Conservation (phyloP, 2,329 filamentous ascomycete genomes). For the Xylariaceae sp. region DNA sequence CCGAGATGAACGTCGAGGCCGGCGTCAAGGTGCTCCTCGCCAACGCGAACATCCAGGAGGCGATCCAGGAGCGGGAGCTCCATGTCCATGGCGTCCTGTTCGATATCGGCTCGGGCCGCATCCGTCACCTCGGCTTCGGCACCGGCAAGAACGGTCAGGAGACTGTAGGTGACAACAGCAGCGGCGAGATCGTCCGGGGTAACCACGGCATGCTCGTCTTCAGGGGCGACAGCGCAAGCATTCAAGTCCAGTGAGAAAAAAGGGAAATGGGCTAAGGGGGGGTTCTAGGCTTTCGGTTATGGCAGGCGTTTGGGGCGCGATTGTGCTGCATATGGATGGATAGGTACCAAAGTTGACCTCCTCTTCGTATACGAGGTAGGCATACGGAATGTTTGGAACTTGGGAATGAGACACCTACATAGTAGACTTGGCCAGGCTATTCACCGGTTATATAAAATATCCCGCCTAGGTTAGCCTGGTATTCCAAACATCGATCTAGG, state of each 20-base stretch:
- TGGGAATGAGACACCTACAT: conserved; percentile 1
- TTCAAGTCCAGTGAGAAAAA: conserved; percentile 21
- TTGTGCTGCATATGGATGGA: neutral
- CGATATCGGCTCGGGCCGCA: conserved; percentile 49
- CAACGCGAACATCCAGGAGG: conserved; percentile 65
- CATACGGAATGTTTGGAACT: conserved; percentile 4
- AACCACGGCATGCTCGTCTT: conserved; percentile 49
- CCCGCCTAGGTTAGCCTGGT: too few relatives aligned
- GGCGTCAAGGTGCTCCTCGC: conserved; percentile 63
- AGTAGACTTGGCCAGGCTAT: neutral
- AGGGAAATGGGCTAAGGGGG: neutral
- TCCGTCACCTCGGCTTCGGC: conserved; percentile 45
- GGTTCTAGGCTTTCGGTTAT: neutral
- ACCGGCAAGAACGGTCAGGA: conserved; percentile 23
- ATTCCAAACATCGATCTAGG: too few relatives aligned
- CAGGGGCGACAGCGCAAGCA: conserved; percentile 30
- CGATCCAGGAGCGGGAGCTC: conserved; percentile 63
- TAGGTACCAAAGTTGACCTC: neutral
- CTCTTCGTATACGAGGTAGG: neutral
- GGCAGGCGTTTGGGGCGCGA: neutral
- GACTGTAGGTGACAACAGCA: conserved; percentile 9
- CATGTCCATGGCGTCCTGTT: conserved; percentile 75
- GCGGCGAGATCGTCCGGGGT: conserved; percentile 38
- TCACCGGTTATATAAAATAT: too few relatives aligned
- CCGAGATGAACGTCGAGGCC: conserved; percentile 70